Base-by-base conservation (phyloP, 352 stramenopile species). In the Phytophthora tubulina region DNA sequence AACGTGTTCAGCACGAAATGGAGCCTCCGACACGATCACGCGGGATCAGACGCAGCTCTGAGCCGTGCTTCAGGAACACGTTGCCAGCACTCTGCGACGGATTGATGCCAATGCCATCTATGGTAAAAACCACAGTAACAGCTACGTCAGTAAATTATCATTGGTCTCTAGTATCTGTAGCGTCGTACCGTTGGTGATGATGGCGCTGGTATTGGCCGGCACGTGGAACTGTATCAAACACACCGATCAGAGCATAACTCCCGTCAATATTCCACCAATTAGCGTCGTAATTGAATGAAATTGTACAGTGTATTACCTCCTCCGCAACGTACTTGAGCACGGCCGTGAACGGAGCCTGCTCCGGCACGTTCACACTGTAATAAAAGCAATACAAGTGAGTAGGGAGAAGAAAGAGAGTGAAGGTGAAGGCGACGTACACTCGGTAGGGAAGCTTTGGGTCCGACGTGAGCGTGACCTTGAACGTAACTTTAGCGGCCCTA, bases 21-120 rank as follows among this genome's bases (percentile, higher is more conserved):
- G 42, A 70, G 36, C 84, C 82, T 51, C 89, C 89, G 49, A 96
- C 89, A 61, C 89, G 84, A 61, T 96, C 89, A 48, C 89, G 84
- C 7, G 89, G 89, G 63, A 96, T 96, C 56, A 96, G 80, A 49
- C 89, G 81, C 64, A 96, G 75, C 54, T 96, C 89, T 31, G 82
- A 91, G 59, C 89, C 89, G 65, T 96, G 79, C 76, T 96, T 96
- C 41, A 96, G 66, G 61, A 95, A 95, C 27, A 96, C 84, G 52
- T 91, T 94, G 70, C 86, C 86, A 31, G 87, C 86, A 54, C 84
- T 94, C 72, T 96, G 89, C 57, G 84, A 89, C 21, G 70, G 70
- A 75, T 96, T 96, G 70, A 96, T 94, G 53, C 89, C 89, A 32
- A 94, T 92, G 56, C 89, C 89, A 73, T 96, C 88, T 93, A 66